Conservation (phyloP, 371 early-diverging fungal species). For the Mortierella sp. region DNA sequence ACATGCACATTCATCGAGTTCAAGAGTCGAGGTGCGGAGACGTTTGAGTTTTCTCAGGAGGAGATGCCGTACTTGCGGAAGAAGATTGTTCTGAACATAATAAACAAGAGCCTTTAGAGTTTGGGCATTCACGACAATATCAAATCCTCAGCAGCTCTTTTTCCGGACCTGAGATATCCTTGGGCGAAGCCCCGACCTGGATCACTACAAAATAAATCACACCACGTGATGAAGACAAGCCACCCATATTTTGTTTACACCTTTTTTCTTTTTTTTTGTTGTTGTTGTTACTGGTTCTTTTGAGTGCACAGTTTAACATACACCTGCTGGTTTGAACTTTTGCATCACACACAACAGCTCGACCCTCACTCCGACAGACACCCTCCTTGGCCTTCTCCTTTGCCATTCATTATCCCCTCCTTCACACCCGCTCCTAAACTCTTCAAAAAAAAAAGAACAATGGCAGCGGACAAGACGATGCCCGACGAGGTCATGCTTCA, state of each 20-base stretch:
- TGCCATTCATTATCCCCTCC: not conserved
- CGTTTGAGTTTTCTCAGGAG: constrained; percentile 81
- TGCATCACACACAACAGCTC: constrained; percentile 10
- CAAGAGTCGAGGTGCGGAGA: constrained; percentile 63
- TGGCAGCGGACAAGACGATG: constrained; percentile 42
- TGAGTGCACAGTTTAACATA: not conserved
- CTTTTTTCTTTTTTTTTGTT: constrained; percentile 7
- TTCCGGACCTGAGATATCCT: not conserved
- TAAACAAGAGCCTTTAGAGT: constrained; percentile 57
- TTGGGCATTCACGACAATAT: not conserved
- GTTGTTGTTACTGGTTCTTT: not conserved
- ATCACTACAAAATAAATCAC: not conserved
- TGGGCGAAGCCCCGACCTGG: constrained; percentile 2
- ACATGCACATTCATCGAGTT: constrained; percentile 92
- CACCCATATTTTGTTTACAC: constrained; percentile 14
- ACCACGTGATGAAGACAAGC: not conserved
- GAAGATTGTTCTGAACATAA: constrained; percentile 84
- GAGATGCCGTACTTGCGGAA: constrained; percentile 81
- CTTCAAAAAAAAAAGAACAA: constrained; percentile 9
- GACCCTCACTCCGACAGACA: not conserved
- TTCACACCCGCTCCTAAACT: not conserved
- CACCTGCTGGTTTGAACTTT: not conserved
- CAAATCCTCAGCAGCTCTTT: not conserved
- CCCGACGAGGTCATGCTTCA: constrained; percentile 52
- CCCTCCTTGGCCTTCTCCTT: not conserved